Evolutionary conservation across 1,139 yeast genomes (phyloP).

Genomic region (Yamadazyma sp.): DNA sequence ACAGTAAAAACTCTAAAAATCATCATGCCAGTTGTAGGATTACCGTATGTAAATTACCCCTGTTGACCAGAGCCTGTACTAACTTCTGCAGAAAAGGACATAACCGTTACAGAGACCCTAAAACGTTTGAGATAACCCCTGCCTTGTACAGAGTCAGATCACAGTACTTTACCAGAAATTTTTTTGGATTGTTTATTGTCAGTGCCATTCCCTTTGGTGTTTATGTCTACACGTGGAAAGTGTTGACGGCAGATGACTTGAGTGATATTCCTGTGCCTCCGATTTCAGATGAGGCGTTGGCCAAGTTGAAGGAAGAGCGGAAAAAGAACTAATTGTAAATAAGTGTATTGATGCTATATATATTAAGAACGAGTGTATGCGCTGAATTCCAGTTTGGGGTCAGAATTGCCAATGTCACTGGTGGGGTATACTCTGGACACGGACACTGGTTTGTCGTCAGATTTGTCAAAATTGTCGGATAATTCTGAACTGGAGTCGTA

Average conservation of each 20-base stretch:
- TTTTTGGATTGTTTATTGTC: slow-evolving; percentile 57
- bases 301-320: slow-evolving; percentile 68
- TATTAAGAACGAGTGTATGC: no score
- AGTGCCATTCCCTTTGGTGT: slow-evolving; percentile 67
- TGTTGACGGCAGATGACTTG: slow-evolving; percentile 77
- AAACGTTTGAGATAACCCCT: slow-evolving; percentile 88
- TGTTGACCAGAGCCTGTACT: slow-evolving; percentile 3
- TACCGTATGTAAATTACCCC: slow-evolving; percentile 32
- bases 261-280: slow-evolving; percentile 94
- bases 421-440: no score
- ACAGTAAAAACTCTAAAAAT: slow-evolving; percentile 5
- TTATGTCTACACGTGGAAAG: slow-evolving; percentile 66
- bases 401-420: no score
- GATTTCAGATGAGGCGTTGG: slow-evolving; percentile 73
- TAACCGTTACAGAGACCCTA: slow-evolving; percentile 63
- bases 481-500: no score
- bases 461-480: no score
- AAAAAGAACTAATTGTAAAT: slow-evolving; percentile 11
- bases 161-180: slow-evolving; percentile 80
- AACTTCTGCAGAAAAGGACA: slow-evolving; percentile 25
- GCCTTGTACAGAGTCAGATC: slow-evolving; percentile 87
- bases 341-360: slow-evolving; percentile 1
- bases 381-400: no score
- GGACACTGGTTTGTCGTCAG: no score
- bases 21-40: slow-evolving; percentile 44